Evolutionary conservation across 2,329 filamentous ascomycete genomes (phyloP).

Genomic region (Exophiala sp.): DNA sequence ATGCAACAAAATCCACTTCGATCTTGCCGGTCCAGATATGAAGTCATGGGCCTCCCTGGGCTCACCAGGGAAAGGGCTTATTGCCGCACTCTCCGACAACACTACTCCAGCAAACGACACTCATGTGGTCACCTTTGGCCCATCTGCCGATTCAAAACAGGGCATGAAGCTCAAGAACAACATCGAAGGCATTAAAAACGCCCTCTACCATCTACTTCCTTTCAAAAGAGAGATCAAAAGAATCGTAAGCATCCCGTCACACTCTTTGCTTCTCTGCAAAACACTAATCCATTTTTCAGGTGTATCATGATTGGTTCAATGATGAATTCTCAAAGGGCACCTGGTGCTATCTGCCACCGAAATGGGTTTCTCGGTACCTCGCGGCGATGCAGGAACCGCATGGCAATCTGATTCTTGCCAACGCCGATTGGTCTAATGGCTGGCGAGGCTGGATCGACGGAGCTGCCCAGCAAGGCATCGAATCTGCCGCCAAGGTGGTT

Average conservation of each 20-base stretch:
- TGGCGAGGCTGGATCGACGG: slow-evolving; percentile 33
- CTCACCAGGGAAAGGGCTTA: slow-evolving; percentile 43
- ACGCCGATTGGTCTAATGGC: slow-evolving; percentile 31
- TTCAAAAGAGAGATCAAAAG: neutral
- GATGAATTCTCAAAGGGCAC: slow-evolving; percentile 29
- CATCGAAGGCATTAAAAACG: no score
- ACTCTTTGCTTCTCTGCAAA: no score
- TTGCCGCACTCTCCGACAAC: slow-evolving; percentile 45
- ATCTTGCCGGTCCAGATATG: slow-evolving; percentile 39
- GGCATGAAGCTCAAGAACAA: no score
- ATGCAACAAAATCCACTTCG: slow-evolving; percentile 46
- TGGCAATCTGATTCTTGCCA: slow-evolving; percentile 30
- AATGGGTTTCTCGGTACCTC: slow-evolving; percentile 29
- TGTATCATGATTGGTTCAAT: slow-evolving; percentile 29
- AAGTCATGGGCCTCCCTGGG: slow-evolving; percentile 43
- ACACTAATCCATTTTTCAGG: neutral
- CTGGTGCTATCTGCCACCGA: slow-evolving; percentile 22
- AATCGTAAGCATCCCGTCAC: neutral
- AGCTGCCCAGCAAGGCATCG: no score
- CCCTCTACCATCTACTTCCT: neutral
- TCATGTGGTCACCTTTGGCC: slow-evolving; percentile 47
- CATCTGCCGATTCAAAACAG: slow-evolving; percentile 22
- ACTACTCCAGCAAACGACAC: slow-evolving; percentile 45
- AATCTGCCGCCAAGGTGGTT: no score
- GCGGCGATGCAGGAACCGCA: slow-evolving; percentile 29